Conservation (phyloP, 371 early-diverging fungal genomes). For the Mucor sp. region DNA sequence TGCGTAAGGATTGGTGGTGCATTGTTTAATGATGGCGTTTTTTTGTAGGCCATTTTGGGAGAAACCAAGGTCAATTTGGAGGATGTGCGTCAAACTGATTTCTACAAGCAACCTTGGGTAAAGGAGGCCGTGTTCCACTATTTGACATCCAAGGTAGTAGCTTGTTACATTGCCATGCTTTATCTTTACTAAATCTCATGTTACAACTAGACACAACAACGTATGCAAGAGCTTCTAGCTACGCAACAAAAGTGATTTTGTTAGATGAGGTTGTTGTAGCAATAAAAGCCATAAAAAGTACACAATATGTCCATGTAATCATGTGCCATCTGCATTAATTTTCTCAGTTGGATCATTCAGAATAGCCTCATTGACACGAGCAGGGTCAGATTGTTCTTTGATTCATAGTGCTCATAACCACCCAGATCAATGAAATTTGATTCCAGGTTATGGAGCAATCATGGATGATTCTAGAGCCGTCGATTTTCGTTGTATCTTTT, state of each 20-base stretch:
- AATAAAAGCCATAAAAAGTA: too few species aligned
- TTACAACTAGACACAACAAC: conserved; percentile 40
- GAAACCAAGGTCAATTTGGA: conserved; percentile 85
- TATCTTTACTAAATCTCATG: background rate
- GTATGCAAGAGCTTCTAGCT: conserved; percentile 52
- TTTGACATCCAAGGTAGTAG: conserved; percentile 64
- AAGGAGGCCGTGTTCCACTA: conserved; percentile 92
- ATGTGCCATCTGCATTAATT: too few species aligned
- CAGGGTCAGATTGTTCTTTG: too few species aligned
- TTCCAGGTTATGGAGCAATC: too few species aligned
- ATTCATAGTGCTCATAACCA: too few species aligned
- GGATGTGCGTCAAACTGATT: conserved; percentile 77
- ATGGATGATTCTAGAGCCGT: background rate
- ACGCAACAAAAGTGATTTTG: conserved; percentile 21
- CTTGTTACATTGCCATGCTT: background rate
- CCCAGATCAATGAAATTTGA: too few species aligned
- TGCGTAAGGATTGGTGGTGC: too few species aligned
- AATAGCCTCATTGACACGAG: too few species aligned
- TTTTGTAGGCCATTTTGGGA: conserved; percentile 66
- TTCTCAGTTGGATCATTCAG: too few species aligned
- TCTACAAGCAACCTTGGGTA: conserved; percentile 87
- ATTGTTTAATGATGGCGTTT: background rate
- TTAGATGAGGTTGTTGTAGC: background rate
- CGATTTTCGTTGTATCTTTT: too few species aligned
- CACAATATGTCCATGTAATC: too few species aligned